Evolutionary conservation across 495 filamentous ascomycete genomes (phyloP).

Genomic region (Xylaria bambusicola): DNA sequence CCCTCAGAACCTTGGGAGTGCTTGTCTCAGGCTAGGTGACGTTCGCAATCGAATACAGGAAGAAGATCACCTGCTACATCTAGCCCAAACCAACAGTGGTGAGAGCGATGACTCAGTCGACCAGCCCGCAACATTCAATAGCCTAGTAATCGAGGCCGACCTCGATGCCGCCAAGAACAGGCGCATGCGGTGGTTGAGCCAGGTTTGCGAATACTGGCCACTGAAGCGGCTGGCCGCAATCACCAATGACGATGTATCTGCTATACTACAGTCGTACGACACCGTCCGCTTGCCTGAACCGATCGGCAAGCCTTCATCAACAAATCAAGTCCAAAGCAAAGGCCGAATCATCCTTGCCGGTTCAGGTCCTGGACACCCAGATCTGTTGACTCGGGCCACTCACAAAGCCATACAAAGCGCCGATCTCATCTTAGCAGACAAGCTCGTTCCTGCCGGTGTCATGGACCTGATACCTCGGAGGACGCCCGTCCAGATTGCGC

Average conservation of each 20-base stretch:
- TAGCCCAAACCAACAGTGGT: constrained; percentile 43
- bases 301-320: constrained; percentile 5
- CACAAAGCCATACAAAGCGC: constrained; percentile 81
- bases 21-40: constrained; percentile 77
- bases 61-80: constrained; percentile 54
- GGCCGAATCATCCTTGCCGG: constrained; percentile 87
- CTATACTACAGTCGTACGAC: constrained; percentile 68
- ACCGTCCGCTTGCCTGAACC: constrained; percentile 15
- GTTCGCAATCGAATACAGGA: constrained; percentile 72
- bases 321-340: constrained; percentile 9
- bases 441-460: constrained; percentile 87
- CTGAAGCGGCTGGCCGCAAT: constrained; percentile 77
- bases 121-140: constrained; percentile 87
- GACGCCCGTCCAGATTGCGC: constrained; percentile 86
- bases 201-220: constrained; percentile 99
- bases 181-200: constrained; percentile 87
- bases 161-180: constrained; percentile 73
- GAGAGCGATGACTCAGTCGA: constrained; percentile 82
- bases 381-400: constrained; percentile 86
- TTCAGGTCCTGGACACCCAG: constrained; percentile 90
- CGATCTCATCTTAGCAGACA: constrained; percentile 90
- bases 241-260: constrained; percentile 74
- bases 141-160: constrained; percentile 71
- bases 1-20: constrained; percentile 77
- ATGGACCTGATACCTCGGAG: constrained; percentile 87